Evolutionary conservation across 768 basidiomycete genomes (phyloP), one percentile per base, ranked within the genome.

Genomic region (Cystofilobasidium bisporidii): DNA sequence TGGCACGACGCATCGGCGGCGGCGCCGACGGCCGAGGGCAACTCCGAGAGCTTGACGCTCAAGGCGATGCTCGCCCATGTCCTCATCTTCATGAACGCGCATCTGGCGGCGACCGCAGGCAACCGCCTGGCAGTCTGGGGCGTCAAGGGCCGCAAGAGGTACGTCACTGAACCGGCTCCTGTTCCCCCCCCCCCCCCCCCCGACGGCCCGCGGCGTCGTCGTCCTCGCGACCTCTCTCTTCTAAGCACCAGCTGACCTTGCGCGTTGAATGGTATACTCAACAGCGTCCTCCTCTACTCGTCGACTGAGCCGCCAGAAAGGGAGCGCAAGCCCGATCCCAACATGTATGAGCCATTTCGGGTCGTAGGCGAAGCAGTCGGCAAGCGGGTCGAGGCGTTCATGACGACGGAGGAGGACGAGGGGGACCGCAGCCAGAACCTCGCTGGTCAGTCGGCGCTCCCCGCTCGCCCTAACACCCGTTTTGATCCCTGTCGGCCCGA

Each of bases 41-140:
- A 3, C 3, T 45, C 36, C 30, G 78, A 82, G 72, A 81, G 85
- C 0, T 78, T 97, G 17, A 75, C 86, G 1, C 82, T 97, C 53
- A 78, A 82, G 24, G 72, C 82, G 1, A 96, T 97, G 75, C 81
- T 97, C 56, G 84, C 89, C 3, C 88, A 91, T 73, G 80, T 96
- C 32, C 83, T 97, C 66, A 86, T 88, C 36, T 94, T 97, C 74
- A 80, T 94, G 73, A 98, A 99, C 74, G 84, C 91, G 3, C 92
- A 98, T 78, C 83, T 98, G 69, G 92, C 92, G 1, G 83, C 85
- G 70, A 85, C 87, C 71, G 87, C 92, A 78, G 92, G 94, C 76
- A 99, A 99, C 75, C 84, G 88, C 5, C 81, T 99, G 45, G 89
- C 91, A 9, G 88, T 97, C 64, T 94, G 91, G 75, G 94, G 85